These are phyloP conservation scores for Cunninghamia lanceolata DNA, from an alignment of 75 land plant genomes.

Conservation along the genomic window DNA sequence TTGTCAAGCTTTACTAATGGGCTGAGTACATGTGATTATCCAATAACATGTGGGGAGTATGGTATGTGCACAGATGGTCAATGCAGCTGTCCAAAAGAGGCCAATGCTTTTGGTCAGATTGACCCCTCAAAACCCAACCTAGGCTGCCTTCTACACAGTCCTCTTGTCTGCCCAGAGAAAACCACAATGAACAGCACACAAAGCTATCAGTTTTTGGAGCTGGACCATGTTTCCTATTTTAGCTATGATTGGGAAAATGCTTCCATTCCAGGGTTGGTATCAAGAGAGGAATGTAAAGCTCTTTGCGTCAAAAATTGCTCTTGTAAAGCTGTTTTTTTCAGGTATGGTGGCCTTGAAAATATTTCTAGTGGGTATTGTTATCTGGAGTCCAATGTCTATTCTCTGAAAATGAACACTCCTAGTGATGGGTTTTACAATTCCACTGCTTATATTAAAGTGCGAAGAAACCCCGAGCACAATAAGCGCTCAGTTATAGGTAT, in stretches of 20 bases:
- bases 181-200: background rate
- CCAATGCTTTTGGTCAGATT: background rate
- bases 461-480: background rate
- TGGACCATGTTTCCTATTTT: slow-evolving; percentile 19
- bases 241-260: background rate
- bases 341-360: background rate
- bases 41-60: slow-evolving; percentile 24
- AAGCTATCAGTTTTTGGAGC: slow-evolving; percentile 13
- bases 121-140: background rate
- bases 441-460: slow-evolving; percentile 24
- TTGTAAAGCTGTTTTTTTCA: slow-evolving; percentile 37
- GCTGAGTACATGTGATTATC: slow-evolving; percentile 1
- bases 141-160: background rate
- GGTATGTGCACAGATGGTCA: slow-evolving; percentile 20
- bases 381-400: slow-evolving; percentile 16
- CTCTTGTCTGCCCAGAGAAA: background rate
- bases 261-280: background rate
- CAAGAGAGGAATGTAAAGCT: slow-evolving; percentile 22
- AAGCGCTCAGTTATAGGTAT: background rate
- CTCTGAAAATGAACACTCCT: slow-evolving; percentile 12
- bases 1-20: background rate
- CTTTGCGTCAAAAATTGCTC: slow-evolving; percentile 33
- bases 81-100: slow-evolving; percentile 15
- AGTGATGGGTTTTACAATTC: slow-evolving; percentile 1
- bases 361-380: slow-evolving; percentile 21